phyloP scores from a whole-genome alignment of 176 grass and related monocot species.

The Triticum timopheevii region DNA sequence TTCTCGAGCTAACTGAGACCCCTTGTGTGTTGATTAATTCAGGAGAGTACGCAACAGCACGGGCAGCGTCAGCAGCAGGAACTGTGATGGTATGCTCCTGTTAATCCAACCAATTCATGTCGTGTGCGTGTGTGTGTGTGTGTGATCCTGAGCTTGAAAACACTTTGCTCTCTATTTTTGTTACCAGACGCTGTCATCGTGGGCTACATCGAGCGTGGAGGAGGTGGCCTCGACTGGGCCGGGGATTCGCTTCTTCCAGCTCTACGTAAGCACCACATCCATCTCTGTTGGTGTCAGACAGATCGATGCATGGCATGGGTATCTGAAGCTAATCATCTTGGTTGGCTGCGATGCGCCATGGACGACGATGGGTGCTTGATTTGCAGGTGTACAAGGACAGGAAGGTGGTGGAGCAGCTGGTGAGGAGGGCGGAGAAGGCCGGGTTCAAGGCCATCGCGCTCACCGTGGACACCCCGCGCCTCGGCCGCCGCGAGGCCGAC shows the following conservation, averaged over 20 bases:
- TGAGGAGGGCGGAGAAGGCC: slow-evolving; percentile 76
- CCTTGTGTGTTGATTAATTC: neutral
- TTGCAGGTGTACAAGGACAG: slow-evolving; percentile 46
- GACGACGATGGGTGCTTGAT: neutral
- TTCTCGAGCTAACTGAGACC: neutral
- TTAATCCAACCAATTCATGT: neutral
- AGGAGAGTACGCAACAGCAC: slow-evolving; percentile 91
- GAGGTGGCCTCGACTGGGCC: slow-evolving; percentile 88
- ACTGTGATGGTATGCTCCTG: slow-evolving; percentile 63
- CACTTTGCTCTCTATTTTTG: too few species aligned
- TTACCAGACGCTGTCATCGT: slow-evolving; percentile 65
- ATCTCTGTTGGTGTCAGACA: neutral
- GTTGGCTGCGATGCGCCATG: neutral
- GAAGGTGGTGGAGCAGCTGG: slow-evolving; percentile 78
- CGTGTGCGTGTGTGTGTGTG: too few species aligned
- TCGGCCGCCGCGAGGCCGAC: slow-evolving; percentile 80
- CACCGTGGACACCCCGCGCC: slow-evolving; percentile 80
- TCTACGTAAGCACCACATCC: slow-evolving; percentile 50
- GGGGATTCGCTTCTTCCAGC: slow-evolving; percentile 89
- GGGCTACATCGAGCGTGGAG: slow-evolving; percentile 92
- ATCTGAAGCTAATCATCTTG: neutral
- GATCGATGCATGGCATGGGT: neutral
- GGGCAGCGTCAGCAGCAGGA: slow-evolving; percentile 78
- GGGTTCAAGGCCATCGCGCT: slow-evolving; percentile 97
- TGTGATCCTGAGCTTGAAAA: too few species aligned